A percentile compares a stretch with the other conserved stretches of the same genome.
Evolutionary conservation across 352 stramenopile species (phyloP).

Genomic region (Pythium sukuiense): DNA sequence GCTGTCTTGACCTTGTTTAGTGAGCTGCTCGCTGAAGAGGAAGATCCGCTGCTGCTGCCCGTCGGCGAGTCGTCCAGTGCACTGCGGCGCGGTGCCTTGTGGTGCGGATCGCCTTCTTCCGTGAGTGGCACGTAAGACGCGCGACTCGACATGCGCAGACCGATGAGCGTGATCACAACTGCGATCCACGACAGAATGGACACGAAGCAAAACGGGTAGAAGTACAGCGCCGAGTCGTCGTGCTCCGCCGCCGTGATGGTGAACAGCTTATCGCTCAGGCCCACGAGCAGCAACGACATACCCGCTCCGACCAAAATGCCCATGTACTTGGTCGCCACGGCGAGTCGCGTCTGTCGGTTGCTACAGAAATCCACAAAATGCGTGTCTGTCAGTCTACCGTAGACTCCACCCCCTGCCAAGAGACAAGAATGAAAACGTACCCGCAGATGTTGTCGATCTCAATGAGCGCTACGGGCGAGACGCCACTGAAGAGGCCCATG

Average conservation of each 20-base stretch:
- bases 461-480: conserved; percentile 70
- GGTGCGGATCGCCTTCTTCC: conserved; percentile 54
- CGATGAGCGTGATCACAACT: conserved; percentile 65
- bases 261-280: conserved; percentile 48
- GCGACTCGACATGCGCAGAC: conserved; percentile 57
- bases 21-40: conserved; percentile 26
- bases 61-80: conserved; percentile 33
- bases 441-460: conserved; percentile 86
- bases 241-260: conserved; percentile 36
- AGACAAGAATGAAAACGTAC: conserved; percentile 19
- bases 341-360: conserved; percentile 67
- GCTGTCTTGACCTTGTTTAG: conserved; percentile 63
- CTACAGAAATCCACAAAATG: neutral
- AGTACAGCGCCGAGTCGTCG: conserved; percentile 59
- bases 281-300: conserved; percentile 52
- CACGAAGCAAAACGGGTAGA: conserved; percentile 78
- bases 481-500: conserved; percentile 72
- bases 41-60: conserved; percentile 22
- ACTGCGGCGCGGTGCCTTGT: conserved; percentile 37
- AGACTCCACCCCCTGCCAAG: neutral
- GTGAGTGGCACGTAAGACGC: conserved; percentile 69
- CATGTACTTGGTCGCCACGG: conserved; percentile 64
- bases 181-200: conserved; percentile 72
- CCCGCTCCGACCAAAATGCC: conserved; percentile 55
- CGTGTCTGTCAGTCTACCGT: conserved; percentile 9